Evolutionary conservation across 352 stramenopile species (phyloP), one percentile per base, ranked within the genome.

Genomic region (Phytopythium chamaehyphon): DNA sequence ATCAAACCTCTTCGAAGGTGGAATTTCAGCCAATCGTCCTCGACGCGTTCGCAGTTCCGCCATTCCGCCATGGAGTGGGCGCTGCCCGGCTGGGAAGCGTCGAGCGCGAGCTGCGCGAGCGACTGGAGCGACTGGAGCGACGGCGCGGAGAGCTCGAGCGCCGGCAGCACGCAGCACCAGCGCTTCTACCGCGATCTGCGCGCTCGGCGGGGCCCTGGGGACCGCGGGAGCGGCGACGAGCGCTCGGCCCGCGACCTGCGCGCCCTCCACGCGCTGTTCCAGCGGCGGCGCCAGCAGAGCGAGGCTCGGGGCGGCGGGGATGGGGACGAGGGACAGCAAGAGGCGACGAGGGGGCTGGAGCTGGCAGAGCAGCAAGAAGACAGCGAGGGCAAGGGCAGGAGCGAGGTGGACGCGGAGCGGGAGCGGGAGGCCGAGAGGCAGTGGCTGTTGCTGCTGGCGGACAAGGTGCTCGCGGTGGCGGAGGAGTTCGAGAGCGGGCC

Each of bases 31-130:
- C n/a, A n/a, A n/a, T n/a, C n/a, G n/a, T n/a, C n/a, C n/a, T n/a
- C n/a, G n/a, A n/a, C n/a, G n/a, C n/a, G n/a, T n/a, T n/a, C n/a
- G n/a, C n/a, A n/a, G 9, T 33, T 33, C 28, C 28, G 28, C 28
- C 5, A 33, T 33, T 33, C 28, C 28, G 28, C 28, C 28, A 33
- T 33, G 28, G 28, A 33, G 35, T 88, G 76, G 76, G 55, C 58
- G 40, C 62, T 88, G 3, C 76, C 73, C 5, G 55, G 76, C 54
- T 88, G 76, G 76, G 73, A 83, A 19, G 62, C 63, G 53, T 82
- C 73, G 50, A 84, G 70, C 40, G 71, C 79, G 18, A 66, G 59
- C 22, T 50, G 56, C 9, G 38, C 37, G 6, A 82, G 59, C 31
- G 59, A 55, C 37, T 40, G 42, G 40, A 59, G 50, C 39, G 50